Evolutionary conservation across 2,329 filamentous ascomycete genomes (phyloP), one percentile per base, ranked within the genome.

Genomic region (Cryphonectria radicalis): DNA sequence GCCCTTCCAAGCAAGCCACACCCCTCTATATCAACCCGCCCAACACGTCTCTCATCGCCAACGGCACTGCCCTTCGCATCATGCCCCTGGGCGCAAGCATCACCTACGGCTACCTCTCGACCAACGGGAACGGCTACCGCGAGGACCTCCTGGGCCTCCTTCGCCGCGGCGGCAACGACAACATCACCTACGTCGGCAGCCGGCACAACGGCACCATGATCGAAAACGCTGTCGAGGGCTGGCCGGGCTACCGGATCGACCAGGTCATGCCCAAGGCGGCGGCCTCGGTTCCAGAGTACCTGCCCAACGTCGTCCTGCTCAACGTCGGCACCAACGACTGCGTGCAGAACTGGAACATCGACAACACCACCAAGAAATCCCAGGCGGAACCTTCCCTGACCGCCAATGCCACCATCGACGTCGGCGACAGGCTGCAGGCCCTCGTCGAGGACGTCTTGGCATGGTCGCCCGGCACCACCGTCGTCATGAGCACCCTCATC

Each of bases 291-390:
- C 77, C 78, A 1, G 32, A 71, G 2, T 76, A 74, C 40, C 76
- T 78, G 69, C 83, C 83, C 13, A 83, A 84, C 73, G 73, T 84
- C 43, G 74, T 84, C 65, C 76, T 81, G 37, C 74, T 85, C 74
- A 84, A 85, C 74, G 79, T 77, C 14, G 83, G 83, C 66, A 84
- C 83, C 63, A 85, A 85, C 72, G 83, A 85, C 74, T 82, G 81
- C 63, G 35, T 76, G 22, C 80, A 82, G 70, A 69, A 77, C 72
- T 76, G 72, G 69, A 75, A 81, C 57, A 70, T 82, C 11, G 70
- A 71, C 62, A 40, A 60, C 40, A 72, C 72, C 14, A 71, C 72
- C 11, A 40, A 40, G 32, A 5, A 53, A 22, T 63, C 53, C 14
- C 35, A 6, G 14, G n/a, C 11, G 13, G 46, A 46, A 14, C 69